phyloP scores from a whole-genome alignment of 495 filamentous ascomycete species.

The Oidiodendron maius region DNA sequence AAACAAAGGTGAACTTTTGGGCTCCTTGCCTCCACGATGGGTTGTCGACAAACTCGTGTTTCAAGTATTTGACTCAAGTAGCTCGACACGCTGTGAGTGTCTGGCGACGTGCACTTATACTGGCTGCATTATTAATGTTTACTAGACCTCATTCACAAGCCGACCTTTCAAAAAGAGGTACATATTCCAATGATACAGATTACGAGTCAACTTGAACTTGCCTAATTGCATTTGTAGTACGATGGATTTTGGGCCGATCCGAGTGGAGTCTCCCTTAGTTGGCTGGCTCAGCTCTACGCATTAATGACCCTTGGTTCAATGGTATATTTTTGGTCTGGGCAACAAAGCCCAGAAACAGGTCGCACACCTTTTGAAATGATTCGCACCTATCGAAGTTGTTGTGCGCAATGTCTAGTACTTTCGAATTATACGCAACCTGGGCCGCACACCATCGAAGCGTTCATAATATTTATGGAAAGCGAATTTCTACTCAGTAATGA shows the following conservation, averaged over 20 bases:
- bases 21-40: slow-evolving; percentile 30
- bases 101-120: too few relatives aligned
- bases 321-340: slow-evolving; percentile 24
- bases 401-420: slow-evolving; percentile 34
- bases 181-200: not conserved
- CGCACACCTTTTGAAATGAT: slow-evolving; percentile 15
- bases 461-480: slow-evolving; percentile 40
- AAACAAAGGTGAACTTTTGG: slow-evolving; percentile 32
- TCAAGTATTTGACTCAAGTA: slow-evolving; percentile 43
- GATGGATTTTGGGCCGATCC: slow-evolving; percentile 40
- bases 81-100: slow-evolving; percentile 30
- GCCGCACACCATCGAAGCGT: slow-evolving; percentile 39
- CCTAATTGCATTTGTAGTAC: slow-evolving; percentile 28
- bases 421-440: slow-evolving; percentile 42
- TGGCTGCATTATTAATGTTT: not conserved
- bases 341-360: slow-evolving; percentile 19
- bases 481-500: slow-evolving; percentile 39
- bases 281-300: slow-evolving; percentile 39
- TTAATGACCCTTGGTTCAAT: slow-evolving; percentile 34
- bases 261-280: slow-evolving; percentile 28
- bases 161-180: slow-evolving; percentile 33
- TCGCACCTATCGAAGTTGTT: slow-evolving; percentile 8
- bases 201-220: not conserved
- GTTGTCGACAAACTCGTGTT: slow-evolving; percentile 37
- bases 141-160: slow-evolving; percentile 31